Evolutionary conservation across 805 yeast species (phyloP), one percentile per base, ranked within the genome.

Genomic region (Saccharomycopsis oosterbeekiorum): DNA sequence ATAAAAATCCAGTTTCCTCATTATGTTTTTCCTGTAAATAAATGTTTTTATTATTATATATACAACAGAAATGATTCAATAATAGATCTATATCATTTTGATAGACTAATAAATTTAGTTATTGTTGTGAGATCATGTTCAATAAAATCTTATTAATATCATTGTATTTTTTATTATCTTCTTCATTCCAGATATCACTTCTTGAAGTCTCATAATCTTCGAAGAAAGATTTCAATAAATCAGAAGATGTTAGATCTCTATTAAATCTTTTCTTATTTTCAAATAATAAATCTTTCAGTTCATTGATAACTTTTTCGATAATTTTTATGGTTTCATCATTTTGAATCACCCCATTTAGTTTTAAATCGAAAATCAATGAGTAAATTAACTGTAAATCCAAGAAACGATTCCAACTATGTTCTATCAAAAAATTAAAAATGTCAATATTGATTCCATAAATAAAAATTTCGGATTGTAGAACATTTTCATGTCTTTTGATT

Each of bases 371-470:
- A 34, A 62, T 41, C 34, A 60, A 57, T 4, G 55, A 26, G 24
- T 62, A 58, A n/a, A 60, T 42, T 36, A 26, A 19, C 12, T 39
- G n/a, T 9, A 59, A 42, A 37, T 64, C 66, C n/a, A 42, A 40
- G 34, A n/a, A 59, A 26, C 54, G 56, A 10, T 56, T 34, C 66
- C 66, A 64, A 21, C 17, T 40, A 3, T 34, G 39, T 17, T 54
- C 36, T 12, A 64, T 47, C 53, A 64, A 55, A 36, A 64, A 59
- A 56, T 64, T 61, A 55, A 50, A 63, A 11, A 61, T 36, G 5
- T 60, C 59, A 34, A 60, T 63, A 41, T 61, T 50, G 17, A 55
- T 51, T 4, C 64, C 65, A 34, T 58, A 58, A 15, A 56, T 41
- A 19, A 57, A 54, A 14, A 55, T 11, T 11, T 62, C 62, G 6